Evolutionary conservation across 2,329 filamentous ascomycete genomes (phyloP).

Genomic region (Talaromyces verruculosus): DNA sequence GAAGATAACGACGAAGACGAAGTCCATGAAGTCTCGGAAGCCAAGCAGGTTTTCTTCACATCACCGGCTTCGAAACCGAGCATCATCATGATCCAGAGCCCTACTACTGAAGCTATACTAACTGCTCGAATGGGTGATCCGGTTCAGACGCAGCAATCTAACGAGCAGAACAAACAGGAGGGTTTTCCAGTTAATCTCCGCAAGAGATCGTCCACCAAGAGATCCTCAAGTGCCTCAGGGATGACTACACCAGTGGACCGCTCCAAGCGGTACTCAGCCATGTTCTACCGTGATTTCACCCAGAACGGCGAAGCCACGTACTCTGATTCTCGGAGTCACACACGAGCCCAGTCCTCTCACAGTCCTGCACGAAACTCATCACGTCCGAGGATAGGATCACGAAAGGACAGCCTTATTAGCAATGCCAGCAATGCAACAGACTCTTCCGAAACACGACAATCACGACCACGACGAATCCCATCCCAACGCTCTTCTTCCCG

Average conservation of each 20-base stretch:
- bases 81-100: constrained; percentile 16
- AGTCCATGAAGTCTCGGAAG: constrained; percentile 17
- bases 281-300: constrained; percentile 15
- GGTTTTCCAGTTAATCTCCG: not conserved
- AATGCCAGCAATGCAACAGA: not conserved
- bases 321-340: constrained; percentile 9
- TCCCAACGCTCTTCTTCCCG: constrained; percentile 17
- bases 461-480: constrained; percentile 7
- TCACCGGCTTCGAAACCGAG: constrained; percentile 13
- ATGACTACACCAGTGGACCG: constrained; percentile 13
- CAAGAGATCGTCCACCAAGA: constrained; percentile 19
- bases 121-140: constrained; percentile 16
- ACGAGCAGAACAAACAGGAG: not conserved
- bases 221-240: constrained; percentile 17
- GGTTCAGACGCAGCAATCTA: not conserved
- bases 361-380: constrained; percentile 10
- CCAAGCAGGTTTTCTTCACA: constrained; percentile 18
- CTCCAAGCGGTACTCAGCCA: constrained; percentile 20
- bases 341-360: constrained; percentile 15
- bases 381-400: constrained; percentile 4
- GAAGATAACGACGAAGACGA: constrained; percentile 13
- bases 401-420: not conserved
- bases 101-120: constrained; percentile 12
- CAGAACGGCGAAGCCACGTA: constrained; percentile 6
- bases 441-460: constrained; percentile 7